Conservation (phyloP, 2,329 filamentous ascomycete species). For the Hymenoscyphus fraxineus region DNA sequence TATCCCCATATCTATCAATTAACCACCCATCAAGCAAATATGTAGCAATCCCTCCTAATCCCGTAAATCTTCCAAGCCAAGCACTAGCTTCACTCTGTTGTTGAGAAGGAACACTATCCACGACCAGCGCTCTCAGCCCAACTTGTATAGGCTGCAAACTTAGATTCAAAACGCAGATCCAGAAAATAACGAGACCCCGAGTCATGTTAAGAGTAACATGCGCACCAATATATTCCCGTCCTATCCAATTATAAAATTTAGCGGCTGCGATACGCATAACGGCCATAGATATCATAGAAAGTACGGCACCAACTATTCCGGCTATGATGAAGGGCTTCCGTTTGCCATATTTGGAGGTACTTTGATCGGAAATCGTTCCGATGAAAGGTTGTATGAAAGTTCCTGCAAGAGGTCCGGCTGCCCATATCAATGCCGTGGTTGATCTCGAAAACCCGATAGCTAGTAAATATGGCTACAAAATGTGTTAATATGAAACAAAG, state of each 20-base stretch:
- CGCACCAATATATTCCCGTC: slow-evolving; percentile 1
- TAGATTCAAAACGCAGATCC: slow-evolving; percentile 30
- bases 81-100: slow-evolving; percentile 35
- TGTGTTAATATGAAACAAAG: too few species aligned
- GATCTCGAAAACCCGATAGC: slow-evolving; percentile 51
- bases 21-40: slow-evolving; percentile 22
- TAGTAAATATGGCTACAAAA: slow-evolving; percentile 45
- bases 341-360: slow-evolving; percentile 46
- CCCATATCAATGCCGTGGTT: slow-evolving; percentile 50
- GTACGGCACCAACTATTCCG: slow-evolving; percentile 46
- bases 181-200: slow-evolving; percentile 22
- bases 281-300: slow-evolving; percentile 44
- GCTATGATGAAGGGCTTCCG: slow-evolving; percentile 50
- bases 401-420: slow-evolving; percentile 50
- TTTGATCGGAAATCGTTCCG: slow-evolving; percentile 49
- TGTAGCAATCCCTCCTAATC: slow-evolving; percentile 33
- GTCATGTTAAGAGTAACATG: slow-evolving; percentile 13
- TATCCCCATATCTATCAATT: slow-evolving; percentile 25
- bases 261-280: slow-evolving; percentile 46
- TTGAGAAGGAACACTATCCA: slow-evolving; percentile 31
- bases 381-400: slow-evolving; percentile 51
- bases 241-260: slow-evolving; percentile 8
- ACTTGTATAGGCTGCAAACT: slow-evolving; percentile 35
- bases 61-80: slow-evolving; percentile 31
- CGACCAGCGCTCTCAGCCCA: slow-evolving; percentile 31